Percentiles rank a stretch among this genome's conserved stretches.
phyloP scores from a whole-genome alignment of 768 basidiomycete species.

The Phanerochaete sordida region DNA sequence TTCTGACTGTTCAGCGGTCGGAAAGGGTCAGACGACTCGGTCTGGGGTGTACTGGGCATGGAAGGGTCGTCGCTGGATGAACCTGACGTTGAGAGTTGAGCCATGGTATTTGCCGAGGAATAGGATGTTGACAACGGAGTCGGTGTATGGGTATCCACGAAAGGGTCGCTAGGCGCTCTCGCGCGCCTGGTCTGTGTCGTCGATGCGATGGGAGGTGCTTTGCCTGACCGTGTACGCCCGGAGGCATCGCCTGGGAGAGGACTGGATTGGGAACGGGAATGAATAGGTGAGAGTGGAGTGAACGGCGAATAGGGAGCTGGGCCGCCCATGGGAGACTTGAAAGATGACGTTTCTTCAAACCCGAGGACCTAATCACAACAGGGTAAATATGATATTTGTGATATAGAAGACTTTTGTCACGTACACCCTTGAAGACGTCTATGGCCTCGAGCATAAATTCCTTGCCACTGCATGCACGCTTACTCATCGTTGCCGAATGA shows the following conservation, averaged over 20 bases:
- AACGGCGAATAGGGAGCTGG: slow-evolving; percentile 30
- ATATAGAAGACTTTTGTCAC: slow-evolving; percentile 26
- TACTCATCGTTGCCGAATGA: background rate
- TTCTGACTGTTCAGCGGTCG: slow-evolving; percentile 20
- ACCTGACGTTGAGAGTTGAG: slow-evolving; percentile 28
- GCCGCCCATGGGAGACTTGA: slow-evolving; percentile 21
- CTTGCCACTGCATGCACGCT: slow-evolving; percentile 61
- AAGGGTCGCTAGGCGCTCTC: slow-evolving; percentile 76
- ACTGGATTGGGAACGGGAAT: slow-evolving; percentile 56
- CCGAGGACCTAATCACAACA: slow-evolving; percentile 47
- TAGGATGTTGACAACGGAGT: slow-evolving; percentile 55
- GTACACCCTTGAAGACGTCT: slow-evolving; percentile 83
- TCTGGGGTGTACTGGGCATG: slow-evolving; percentile 33
- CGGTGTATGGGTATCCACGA: slow-evolving; percentile 52
- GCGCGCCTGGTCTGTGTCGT: slow-evolving; percentile 56
- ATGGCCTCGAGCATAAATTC: slow-evolving; percentile 94
- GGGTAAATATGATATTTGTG: slow-evolving; percentile 8
- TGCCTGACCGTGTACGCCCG: slow-evolving; percentile 24
- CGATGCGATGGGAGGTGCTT: slow-evolving; percentile 37
- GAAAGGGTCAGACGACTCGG: slow-evolving; percentile 31
- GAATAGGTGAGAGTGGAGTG: slow-evolving; percentile 36
- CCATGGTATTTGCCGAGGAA: slow-evolving; percentile 42
- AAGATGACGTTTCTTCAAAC: slow-evolving; percentile 63
- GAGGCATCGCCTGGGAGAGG: slow-evolving; percentile 38
- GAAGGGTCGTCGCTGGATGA: slow-evolving; percentile 39